phyloP scores from a whole-genome alignment of 2,329 filamentous ascomycete genomes.

The Arachnopeziza araneosa region DNA sequence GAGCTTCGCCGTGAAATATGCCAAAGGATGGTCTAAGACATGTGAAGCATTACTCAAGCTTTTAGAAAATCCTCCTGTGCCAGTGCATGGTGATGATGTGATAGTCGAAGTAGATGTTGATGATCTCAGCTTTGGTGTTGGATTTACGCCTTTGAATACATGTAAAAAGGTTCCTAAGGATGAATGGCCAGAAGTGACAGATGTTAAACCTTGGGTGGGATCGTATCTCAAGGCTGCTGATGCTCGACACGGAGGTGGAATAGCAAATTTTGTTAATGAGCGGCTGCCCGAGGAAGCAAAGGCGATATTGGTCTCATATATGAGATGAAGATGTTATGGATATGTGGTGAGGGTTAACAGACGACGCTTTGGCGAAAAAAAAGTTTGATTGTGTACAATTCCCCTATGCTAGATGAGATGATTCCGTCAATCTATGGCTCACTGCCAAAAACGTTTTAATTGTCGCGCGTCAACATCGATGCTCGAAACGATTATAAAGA shows the following conservation, averaged over 20 bases:
- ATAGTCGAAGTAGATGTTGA: slow-evolving; percentile 88
- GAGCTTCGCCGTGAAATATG: slow-evolving; percentile 74
- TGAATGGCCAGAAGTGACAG: slow-evolving; percentile 78
- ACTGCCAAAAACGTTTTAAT: too few relatives aligned
- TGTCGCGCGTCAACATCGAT: too few relatives aligned
- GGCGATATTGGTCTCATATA: slow-evolving; percentile 42
- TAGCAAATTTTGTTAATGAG: slow-evolving; percentile 66
- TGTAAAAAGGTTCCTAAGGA: slow-evolving; percentile 71
- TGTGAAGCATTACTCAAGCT: slow-evolving; percentile 86
- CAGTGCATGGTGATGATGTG: slow-evolving; percentile 64
- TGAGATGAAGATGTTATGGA: slow-evolving; percentile 26
- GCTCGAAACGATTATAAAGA: too few relatives aligned
- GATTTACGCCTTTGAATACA: slow-evolving; percentile 89
- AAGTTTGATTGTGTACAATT: too few relatives aligned
- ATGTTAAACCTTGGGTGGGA: slow-evolving; percentile 73
- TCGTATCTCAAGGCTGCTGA: slow-evolving; percentile 66
- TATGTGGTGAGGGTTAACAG: too few relatives aligned
- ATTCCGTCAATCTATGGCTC: too few relatives aligned
- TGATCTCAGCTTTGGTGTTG: slow-evolving; percentile 89
- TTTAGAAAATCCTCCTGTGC: slow-evolving; percentile 75
- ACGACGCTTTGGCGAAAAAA: too few relatives aligned
- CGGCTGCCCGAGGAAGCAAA: slow-evolving; percentile 59
- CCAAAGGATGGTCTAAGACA: slow-evolving; percentile 86
- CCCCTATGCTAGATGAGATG: too few relatives aligned
- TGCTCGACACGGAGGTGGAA: slow-evolving; percentile 61